Base-by-base conservation (phyloP, 1,284 basidiomycete species). In the Microstroma glucosiphilum region DNA sequence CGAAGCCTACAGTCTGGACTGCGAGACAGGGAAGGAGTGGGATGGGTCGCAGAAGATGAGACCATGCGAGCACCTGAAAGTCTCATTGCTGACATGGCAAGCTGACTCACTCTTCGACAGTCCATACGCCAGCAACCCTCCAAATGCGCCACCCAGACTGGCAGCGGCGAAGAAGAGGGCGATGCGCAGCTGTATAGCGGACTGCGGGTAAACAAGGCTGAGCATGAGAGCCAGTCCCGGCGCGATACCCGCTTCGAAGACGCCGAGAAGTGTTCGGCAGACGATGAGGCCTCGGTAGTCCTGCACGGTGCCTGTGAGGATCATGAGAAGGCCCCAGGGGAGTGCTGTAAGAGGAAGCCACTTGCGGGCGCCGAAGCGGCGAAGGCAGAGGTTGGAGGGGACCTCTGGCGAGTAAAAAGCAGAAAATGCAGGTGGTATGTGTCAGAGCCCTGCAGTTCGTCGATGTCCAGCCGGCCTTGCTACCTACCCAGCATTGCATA, bases 371-470 rank as follows among this genome's bases (percentile, higher is more conserved):
- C 76, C 75, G 59, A 75, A 72, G 56, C 76, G 77, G 68, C 82
- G 83, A 56, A 83, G 72, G 21, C 85, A 71, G 75, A 89, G 85
- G 79, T 88, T 86, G 59, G 83, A 78, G 1, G 88, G 88, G 13
- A 89, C 84, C 76, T 89, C 88, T 48, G 43, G 4, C 6, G 43
- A 48, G 43, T 3, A 21, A 3, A 21, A 21, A 48, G 15, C 6
- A 21, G 43, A 48, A 17, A n/a, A n/a, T n/a, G n/a, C n/a, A n/a
- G n/a, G n/a, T n/a, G n/a, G n/a, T n/a, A n/a, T n/a, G n/a, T n/a
- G n/a, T n/a, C n/a, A n/a, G n/a, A n/a, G n/a, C n/a, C n/a, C n/a
- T n/a, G n/a, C n/a, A n/a, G n/a, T n/a, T n/a, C n/a, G n/a, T n/a
- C n/a, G n/a, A n/a, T n/a, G n/a, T n/a, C n/a, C n/a, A 37, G 3